These are phyloP conservation scores for Leishmania tarentolae DNA, from an alignment of 208 protist genomes.

Conservation along the genomic window DNA sequence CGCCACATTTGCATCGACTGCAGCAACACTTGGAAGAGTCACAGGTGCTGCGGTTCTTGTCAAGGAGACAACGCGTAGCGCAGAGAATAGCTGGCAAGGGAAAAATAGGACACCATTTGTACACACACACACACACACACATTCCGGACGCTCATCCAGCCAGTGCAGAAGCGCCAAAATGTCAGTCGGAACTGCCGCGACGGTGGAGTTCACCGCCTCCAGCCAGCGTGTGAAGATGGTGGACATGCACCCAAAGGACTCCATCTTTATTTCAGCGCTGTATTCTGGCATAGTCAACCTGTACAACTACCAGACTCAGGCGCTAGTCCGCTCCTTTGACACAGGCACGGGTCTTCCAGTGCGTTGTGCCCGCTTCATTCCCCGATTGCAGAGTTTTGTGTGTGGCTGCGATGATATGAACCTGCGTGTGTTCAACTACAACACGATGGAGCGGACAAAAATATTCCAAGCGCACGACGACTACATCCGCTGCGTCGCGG, in stretches of 20 bases:
- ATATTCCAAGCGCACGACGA: conserved; percentile 97
- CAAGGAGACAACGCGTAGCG: neutral
- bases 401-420: conserved; percentile 96
- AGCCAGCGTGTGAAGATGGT: conserved; percentile 98
- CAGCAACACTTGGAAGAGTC: neutral
- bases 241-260: conserved; percentile 98
- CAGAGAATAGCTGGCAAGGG: neutral
- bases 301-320: conserved; percentile 98
- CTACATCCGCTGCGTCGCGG: conserved; percentile 96
- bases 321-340: conserved; percentile 97
- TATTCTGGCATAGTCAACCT: conserved; percentile 96
- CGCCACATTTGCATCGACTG: neutral
- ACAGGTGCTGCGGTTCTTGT: neutral
- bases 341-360: conserved; percentile 93
- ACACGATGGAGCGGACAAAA: conserved; percentile 98
- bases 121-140: neutral
- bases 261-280: conserved; percentile 94
- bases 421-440: conserved; percentile 98
- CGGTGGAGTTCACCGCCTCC: conserved; percentile 71
- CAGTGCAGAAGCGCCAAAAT: neutral
- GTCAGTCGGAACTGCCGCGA: conserved; percentile 21
- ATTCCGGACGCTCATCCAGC: neutral
- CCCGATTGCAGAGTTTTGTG: conserved; percentile 96
- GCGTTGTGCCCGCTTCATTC: conserved; percentile 96
- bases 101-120: neutral